Evolutionary conservation across 139 green algal genomes (phyloP).

Genomic region (Coelastrella sp.): DNA sequence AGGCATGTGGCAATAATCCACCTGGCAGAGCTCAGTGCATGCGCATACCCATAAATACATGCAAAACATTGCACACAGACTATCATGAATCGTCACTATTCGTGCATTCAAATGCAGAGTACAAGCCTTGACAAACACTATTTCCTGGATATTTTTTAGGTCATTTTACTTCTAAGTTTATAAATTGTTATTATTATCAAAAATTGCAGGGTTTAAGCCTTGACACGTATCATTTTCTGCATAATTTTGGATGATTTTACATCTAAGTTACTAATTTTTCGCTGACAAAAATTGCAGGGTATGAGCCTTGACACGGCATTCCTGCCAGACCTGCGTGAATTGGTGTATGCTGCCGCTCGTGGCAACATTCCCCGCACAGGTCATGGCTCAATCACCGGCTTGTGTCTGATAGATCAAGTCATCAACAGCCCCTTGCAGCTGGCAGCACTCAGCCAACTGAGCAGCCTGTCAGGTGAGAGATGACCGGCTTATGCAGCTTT

Average conservation of each 20-base stretch:
- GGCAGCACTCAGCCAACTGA: constrained; percentile 7
- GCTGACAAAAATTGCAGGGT: too few relatives aligned
- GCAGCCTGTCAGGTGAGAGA: constrained; percentile 15
- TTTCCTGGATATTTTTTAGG: too few relatives aligned
- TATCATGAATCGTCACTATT: too few relatives aligned
- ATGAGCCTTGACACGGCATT: neutral
- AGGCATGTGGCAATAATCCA: too few relatives aligned
- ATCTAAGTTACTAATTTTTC: too few relatives aligned
- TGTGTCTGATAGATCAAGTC: constrained; percentile 41
- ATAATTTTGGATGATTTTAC: too few relatives aligned
- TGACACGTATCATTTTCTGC: too few relatives aligned
- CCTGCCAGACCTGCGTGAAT: constrained; percentile 1
- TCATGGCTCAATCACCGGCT: constrained; percentile 9
- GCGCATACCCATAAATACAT: neutral
- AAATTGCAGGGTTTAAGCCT: constrained; percentile 6
- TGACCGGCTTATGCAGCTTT: neutral
- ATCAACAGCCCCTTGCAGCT: neutral
- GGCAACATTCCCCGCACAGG: neutral
- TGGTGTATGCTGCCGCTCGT: neutral
- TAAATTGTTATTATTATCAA: neutral
- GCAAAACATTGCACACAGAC: neutral
- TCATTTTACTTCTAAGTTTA: too few relatives aligned
- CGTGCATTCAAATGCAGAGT: neutral
- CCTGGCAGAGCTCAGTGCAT: neutral
- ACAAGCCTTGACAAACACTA: neutral